These are phyloP conservation scores for Dictyostelium brefeldianum DNA, from an alignment of 78 protist genomes.

Conservation along the genomic window DNA sequence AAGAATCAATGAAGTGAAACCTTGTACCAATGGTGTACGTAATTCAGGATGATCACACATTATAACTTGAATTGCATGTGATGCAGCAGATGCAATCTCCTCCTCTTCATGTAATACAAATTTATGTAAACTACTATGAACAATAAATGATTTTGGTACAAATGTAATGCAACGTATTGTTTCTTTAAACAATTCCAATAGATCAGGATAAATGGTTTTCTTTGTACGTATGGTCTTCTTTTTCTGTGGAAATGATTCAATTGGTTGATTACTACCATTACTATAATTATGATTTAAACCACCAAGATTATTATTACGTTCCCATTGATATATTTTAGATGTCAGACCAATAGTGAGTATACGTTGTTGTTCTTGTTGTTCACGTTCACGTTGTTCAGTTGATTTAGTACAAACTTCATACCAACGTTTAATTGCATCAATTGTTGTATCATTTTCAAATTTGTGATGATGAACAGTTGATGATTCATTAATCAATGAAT, in stretches of 20 bases:
- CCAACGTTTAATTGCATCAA: slow-evolving; percentile 76
- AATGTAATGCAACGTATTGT: slow-evolving; percentile 59
- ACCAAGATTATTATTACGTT: slow-evolving; percentile 30
- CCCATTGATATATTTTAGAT: slow-evolving; percentile 47
- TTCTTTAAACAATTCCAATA: slow-evolving; percentile 49
- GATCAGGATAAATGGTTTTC: slow-evolving; percentile 28
- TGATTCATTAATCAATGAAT: slow-evolving; percentile 37
- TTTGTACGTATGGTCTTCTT: slow-evolving; percentile 17
- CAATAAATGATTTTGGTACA: slow-evolving; percentile 47
- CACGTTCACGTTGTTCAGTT: slow-evolving; percentile 57
- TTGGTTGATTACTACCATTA: background rate
- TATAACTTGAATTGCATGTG: slow-evolving; percentile 70
- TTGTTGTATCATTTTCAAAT: slow-evolving; percentile 62
- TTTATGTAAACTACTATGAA: slow-evolving; percentile 18
- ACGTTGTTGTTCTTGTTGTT: slow-evolving; percentile 23
- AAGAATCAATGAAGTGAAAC: slow-evolving; percentile 63
- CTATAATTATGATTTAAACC: background rate
- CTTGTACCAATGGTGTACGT: slow-evolving; percentile 53
- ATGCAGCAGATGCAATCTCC: slow-evolving; percentile 65
- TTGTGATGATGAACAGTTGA: slow-evolving; percentile 31
- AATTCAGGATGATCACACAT: slow-evolving; percentile 76
- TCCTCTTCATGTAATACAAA: slow-evolving; percentile 58
- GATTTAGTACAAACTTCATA: slow-evolving; percentile 77
- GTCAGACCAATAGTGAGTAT: background rate
- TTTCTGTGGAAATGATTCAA: slow-evolving; percentile 51